phyloP scores from a whole-genome alignment of 140 eudicot genomes.

The Erigeron philadelphicus region DNA sequence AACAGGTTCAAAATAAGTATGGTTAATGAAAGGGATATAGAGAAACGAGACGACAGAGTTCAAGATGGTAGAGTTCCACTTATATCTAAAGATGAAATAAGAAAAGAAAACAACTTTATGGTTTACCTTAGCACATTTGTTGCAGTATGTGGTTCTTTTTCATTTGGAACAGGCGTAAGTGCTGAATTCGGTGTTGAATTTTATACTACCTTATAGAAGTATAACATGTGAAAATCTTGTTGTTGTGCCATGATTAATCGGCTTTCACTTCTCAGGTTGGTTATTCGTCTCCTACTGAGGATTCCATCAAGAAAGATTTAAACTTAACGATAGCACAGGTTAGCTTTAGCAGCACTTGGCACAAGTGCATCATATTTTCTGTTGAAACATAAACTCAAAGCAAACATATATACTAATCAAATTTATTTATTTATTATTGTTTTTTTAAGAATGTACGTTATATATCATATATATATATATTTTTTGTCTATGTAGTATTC shows the following conservation, averaged over 20 bases:
- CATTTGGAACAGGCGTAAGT: conserved; percentile 83
- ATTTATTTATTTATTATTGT: no score
- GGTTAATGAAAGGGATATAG: conserved; percentile 18
- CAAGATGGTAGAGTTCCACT: conserved; percentile 48
- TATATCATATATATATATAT: not conserved
- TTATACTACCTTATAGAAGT: conserved; percentile 1
- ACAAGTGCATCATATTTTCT: not conserved
- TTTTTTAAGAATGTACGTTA: no score
- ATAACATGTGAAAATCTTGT: conserved; percentile 11
- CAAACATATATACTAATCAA: not conserved
- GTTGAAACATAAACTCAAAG: not conserved
- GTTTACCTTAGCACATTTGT: conserved; percentile 75
- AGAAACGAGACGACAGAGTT: conserved; percentile 11
- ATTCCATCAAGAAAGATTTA: conserved; percentile 32
- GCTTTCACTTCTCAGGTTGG: conserved; percentile 28
- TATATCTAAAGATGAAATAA: conserved; percentile 26
- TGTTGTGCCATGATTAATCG: not conserved
- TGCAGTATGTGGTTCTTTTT: conserved; percentile 84
- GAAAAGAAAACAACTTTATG: conserved; percentile 43
- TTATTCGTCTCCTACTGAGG: conserved; percentile 36
- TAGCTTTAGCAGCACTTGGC: conserved; percentile 15
- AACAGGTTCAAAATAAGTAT: conserved; percentile 16
- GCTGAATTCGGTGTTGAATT: conserved; percentile 7
- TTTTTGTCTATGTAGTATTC: conserved; percentile 52
- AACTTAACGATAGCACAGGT: conserved; percentile 32